Base-by-base conservation (phyloP, 768 basidiomycete genomes). In the Suillus sp. region DNA sequence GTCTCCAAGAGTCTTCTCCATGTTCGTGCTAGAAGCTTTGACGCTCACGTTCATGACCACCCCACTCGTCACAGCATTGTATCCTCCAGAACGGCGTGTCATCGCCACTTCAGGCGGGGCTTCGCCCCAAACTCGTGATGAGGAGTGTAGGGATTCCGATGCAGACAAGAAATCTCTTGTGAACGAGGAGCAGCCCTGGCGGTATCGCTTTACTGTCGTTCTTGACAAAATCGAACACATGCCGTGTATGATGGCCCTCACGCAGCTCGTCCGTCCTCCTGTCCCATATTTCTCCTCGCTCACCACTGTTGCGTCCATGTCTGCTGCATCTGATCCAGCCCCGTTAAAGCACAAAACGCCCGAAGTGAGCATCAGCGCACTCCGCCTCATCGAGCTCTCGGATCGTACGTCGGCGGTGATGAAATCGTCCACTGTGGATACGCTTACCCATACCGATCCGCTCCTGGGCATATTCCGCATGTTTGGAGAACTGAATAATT, bases 141-240 rank as follows among this genome's bases (percentile, higher is more conserved):
- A 75, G 2, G 81, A 80, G 45, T 72, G 65, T 8, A 69, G 68
- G 5, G 67, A 61, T 2, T n/a, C 27, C 3, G 63, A 65, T 1
- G 59, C 64, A 2, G 51, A 37, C 54, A 67, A 22, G 60, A 56
- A 9, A 65, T 64, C 18, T 25, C 27, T 62, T 20, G 51, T 62
- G 20, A 54, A 53, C 3, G 69, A 69, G 22, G 68, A 69, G n/a
- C 56, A 66, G 4, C 71, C 74, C 8, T 76, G 77, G 75, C 89
- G 84, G 57, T 81, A 80, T 2, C 83, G 87, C 10, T 92, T 96
- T 77, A 89, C 91, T 0, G 86, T 98, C 64, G 87, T 99, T 20
- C 83, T 99, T 20, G 95, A 96, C 73, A 93, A 89, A 72, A 79
- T 96, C 55, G 96, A 97, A 69, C 92, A 95, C 72, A 73, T 99